Evolutionary conservation across 2,329 filamentous ascomycete genomes (phyloP), one percentile per base, ranked within the genome.

Genomic region (Hyphodiscus sp.): DNA sequence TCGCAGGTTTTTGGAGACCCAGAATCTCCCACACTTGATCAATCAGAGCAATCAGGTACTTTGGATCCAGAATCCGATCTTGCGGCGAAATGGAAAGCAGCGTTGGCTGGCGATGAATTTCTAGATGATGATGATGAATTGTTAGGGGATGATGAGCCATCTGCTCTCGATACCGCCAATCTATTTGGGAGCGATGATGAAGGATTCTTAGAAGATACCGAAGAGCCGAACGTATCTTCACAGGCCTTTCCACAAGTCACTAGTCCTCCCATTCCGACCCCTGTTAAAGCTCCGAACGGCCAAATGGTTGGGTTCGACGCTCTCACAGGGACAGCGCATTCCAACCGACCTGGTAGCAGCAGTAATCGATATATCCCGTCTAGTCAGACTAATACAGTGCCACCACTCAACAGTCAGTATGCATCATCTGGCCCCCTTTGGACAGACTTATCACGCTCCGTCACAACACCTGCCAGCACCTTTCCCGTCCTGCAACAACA

Each of bases 131-230:
- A 83, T 47, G 83, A 84, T 20, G 76, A 76, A 20, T 78, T 84
- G 43, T 74, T 88, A 13, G 80, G 82, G 10, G 82, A 89, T 30
- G 71, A 76, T 15, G 66, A 63, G 15, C 49, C 51, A 18, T 20
- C 68, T 23, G 73, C 76, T 50, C 64, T 87, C 18, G 84, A 89
- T 60, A 77, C 83, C 0, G 73, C 80, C 23, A 77, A 78, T 1
- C 83, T 92, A 61, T 84, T 91, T 59, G 83, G 87, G 45, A 91
- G 91, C 61, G 91, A 96, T 67, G 88, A 89, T 59, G 87, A 91
- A 64, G 91, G 89, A 0, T 87, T 96, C 56, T 73, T 96, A 10
- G 85, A 95, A 7, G 91, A 69, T 26, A 58, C 47, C 10, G 61
- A 63, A 41, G 61, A 63, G 13, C 67, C 58, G 19, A 42, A 54